Base-by-base conservation (phyloP, 179 eudicot species). In the Silene noctiflora region DNA sequence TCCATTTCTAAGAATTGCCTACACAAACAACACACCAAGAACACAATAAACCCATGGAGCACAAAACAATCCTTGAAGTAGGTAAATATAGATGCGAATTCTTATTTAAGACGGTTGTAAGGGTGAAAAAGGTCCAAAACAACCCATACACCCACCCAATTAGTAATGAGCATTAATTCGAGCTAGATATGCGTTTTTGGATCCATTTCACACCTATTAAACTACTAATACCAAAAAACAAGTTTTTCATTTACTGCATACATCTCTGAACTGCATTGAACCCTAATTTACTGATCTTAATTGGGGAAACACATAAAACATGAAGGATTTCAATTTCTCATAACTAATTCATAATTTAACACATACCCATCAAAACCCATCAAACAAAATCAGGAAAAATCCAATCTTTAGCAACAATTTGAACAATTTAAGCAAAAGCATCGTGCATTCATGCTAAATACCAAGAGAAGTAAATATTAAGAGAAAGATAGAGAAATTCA, bases 281-380 rank as follows among this genome's bases (percentile, higher is more conserved):
- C n/a, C n/a, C 58, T 14, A 51, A 51, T 14, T 14, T 51, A 16
- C 14, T 51, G 4, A 51, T 51, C 58, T 51, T 12, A 3, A 51
- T 14, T 12, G 58, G 58, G 58, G 2, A 51, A 0, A 51, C 58
- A 51, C 58, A 51, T 51, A 51, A 51, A 13, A 14, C 58, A 51
- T 51, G 19, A 51, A 51, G 1, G 58, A 51, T 13, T 51, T 14
- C 58, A 51, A 51, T 80, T 86, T 61, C 25, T 17, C 65, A 72
- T 8, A 3, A 72, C 11, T 24, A 44, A 60, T 20, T 42, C 62
- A 21, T 39, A 11, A 29, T 35, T 25, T 5, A 6, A 42, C 33
- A 35, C 48, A 60, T 20, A 33, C 39, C 39, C 6, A 31, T n/a
- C 51, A 42, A 39, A 20, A 74, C 58, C 77, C 60, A 61, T 19